A percentile compares a stretch with the other conserved stretches of the same genome.
Evolutionary conservation across 1,284 basidiomycete species (phyloP).

Genomic region (Tilletia setariae): DNA sequence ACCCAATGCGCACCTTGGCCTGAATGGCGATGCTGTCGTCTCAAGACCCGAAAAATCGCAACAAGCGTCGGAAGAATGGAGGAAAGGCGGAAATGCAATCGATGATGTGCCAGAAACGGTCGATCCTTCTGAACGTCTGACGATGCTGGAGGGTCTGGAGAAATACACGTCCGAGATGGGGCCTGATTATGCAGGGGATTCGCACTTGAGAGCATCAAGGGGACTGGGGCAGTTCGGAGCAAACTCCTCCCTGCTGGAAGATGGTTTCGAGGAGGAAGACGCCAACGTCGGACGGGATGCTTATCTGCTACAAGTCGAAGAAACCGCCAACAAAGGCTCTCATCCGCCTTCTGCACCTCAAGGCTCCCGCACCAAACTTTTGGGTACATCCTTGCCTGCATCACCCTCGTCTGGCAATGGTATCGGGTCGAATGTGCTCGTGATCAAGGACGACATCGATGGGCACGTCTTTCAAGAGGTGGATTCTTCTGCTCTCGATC

Average conservation of each 20-base stretch:
- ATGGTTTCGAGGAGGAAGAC: constrained; percentile 81
- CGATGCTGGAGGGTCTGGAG: constrained; percentile 74
- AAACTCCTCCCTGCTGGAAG: constrained; percentile 69
- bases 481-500: constrained; percentile 10
- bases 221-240: constrained; percentile 46
- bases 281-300: constrained; percentile 68
- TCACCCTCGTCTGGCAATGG: too few species aligned
- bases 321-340: background rate
- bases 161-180: constrained; percentile 69
- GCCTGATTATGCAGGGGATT: constrained; percentile 59
- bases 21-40: constrained; percentile 11
- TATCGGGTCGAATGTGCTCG: constrained; percentile 51
- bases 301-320: constrained; percentile 27
- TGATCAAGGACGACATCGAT: constrained; percentile 77
- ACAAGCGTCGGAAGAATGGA: too few species aligned
- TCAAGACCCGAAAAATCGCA: too few species aligned
- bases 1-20: background rate
- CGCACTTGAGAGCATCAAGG: constrained; percentile 19
- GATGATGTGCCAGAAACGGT: constrained; percentile 82
- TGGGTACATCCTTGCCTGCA: constrained; percentile 22
- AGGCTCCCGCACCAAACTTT: constrained; percentile 51
- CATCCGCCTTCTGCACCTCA: constrained; percentile 38
- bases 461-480: constrained; percentile 65
- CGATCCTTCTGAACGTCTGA: constrained; percentile 74
- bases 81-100: constrained; percentile 45